Evolutionary conservation across 352 stramenopile species (phyloP).

Genomic region (Globisporangium echinulatum): DNA sequence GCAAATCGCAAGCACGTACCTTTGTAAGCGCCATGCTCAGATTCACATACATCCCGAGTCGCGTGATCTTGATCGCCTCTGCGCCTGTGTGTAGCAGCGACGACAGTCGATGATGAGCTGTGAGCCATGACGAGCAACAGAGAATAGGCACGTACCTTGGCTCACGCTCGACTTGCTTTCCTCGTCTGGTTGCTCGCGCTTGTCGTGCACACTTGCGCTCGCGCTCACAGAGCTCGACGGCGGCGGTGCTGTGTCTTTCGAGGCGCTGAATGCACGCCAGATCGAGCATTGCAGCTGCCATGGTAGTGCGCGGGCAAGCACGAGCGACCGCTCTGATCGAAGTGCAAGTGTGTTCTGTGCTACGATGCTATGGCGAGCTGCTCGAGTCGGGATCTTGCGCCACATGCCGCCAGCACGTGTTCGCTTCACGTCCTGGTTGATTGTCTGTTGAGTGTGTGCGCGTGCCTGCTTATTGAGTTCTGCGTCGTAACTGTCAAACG

Average conservation of each 20-base stretch:
- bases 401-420: no score
- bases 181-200: neutral
- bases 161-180: neutral
- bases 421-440: no score
- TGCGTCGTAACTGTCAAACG: no score
- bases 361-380: no score
- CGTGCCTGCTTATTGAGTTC: no score
- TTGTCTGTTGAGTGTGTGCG: no score
- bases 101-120: neutral
- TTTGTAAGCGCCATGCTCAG: slow-evolving; percentile 88
- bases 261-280: neutral
- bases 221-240: neutral
- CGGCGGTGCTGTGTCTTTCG: neutral
- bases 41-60: slow-evolving; percentile 91
- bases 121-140: neutral
- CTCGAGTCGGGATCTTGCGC: no score
- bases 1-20: slow-evolving; percentile 19
- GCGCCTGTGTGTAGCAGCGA: slow-evolving; percentile 15
- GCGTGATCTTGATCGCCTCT: slow-evolving; percentile 86
- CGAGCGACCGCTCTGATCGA: no score
- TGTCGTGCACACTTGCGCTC: neutral
- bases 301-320: no score
- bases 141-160: neutral
- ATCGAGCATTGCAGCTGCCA: neutral
- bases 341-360: no score